These are phyloP conservation scores for Oropetium thomaeum DNA, from an alignment of 176 grass and related monocot genomes.

Conservation along the genomic window DNA sequence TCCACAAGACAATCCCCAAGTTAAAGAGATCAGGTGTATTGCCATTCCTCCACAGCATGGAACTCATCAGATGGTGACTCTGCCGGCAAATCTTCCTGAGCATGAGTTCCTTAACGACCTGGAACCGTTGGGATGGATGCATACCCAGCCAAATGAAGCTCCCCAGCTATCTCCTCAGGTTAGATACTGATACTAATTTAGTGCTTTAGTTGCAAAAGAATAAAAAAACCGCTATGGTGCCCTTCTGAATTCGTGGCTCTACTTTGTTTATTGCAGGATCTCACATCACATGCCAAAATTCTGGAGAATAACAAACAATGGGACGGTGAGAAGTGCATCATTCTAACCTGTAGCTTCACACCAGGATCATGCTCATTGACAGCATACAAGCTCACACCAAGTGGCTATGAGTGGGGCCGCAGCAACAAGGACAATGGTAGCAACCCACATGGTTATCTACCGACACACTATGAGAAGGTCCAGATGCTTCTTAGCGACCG, in stretches of 20 bases:
- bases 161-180: conserved; percentile 98
- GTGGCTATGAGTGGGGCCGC: conserved; percentile 92
- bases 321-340: conserved; percentile 98
- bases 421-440: conserved; percentile 97
- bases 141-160: conserved; percentile 96
- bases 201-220: neutral
- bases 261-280: conserved; percentile 58
- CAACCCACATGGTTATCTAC: conserved; percentile 96
- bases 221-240: neutral
- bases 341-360: conserved; percentile 94
- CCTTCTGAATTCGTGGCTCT: neutral
- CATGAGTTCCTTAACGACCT: conserved; percentile 95
- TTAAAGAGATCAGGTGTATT: conserved; percentile 97
- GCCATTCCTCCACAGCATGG: conserved; percentile 86
- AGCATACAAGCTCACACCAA: conserved; percentile 92
- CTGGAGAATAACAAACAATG: conserved; percentile 96
- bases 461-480: conserved; percentile 97
- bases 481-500: conserved; percentile 99
- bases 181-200: neutral
- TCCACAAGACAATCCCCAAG: conserved; percentile 95
- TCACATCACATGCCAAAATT: conserved; percentile 76
- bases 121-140: conserved; percentile 96
- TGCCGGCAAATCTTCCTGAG: conserved; percentile 85
- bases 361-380: conserved; percentile 96
- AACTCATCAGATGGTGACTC: conserved; percentile 93